Base-by-base conservation (phyloP, 2,329 filamentous ascomycete genomes). In the Scedosporium minutisporum region DNA sequence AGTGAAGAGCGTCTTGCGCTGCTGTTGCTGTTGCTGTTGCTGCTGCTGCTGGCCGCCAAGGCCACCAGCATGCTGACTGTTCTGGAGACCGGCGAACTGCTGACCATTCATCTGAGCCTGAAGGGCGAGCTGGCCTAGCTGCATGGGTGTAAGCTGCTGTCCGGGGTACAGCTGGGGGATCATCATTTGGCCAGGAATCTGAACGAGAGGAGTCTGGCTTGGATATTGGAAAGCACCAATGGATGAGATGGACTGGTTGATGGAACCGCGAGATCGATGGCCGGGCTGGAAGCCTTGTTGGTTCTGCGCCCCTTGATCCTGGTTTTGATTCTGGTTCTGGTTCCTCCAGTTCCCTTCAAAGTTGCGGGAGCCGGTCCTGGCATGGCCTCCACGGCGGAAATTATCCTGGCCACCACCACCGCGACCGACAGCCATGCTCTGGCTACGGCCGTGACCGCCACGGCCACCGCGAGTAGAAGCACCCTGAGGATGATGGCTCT, bases 301-400 rank as follows among this genome's bases (percentile, higher is more conserved):
- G 69, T 80, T 81, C 63, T 71, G 73, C 62, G 70, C 73, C 62
- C 69, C 72, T 69, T 79, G 77, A 62, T 88, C 87, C 72, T 91
- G 89, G 58, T 61, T 59, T 75, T 91, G 87, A 70, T 82, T 81
- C 67, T 83, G 80, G 67, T 71, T 71, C 68, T 90, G 93, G 71
- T 92, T 96, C 70, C 95, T 90, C 95, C 95, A 99, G 77, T 99
- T 99, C 70, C 93, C 88, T 68, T 99, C 95, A 71, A 97, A 97
- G 77, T 97, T 99, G 66, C 95, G 87, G 25, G 95, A 99, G 10
- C 85, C 85, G 38, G 87, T 88, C 65, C 95, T 86, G 66, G 85
- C 87, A 73, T 99, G 95, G 63, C 91, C 88, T 51, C 89, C 90
- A 68, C 88, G 87, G 55, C 72, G 73, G 44, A 75, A 75, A 51